Percentiles rank a stretch among this genome's conserved stretches.
Conservation (phyloP, 2,329 filamentous ascomycete genomes). For the Monilinia polystroma region DNA sequence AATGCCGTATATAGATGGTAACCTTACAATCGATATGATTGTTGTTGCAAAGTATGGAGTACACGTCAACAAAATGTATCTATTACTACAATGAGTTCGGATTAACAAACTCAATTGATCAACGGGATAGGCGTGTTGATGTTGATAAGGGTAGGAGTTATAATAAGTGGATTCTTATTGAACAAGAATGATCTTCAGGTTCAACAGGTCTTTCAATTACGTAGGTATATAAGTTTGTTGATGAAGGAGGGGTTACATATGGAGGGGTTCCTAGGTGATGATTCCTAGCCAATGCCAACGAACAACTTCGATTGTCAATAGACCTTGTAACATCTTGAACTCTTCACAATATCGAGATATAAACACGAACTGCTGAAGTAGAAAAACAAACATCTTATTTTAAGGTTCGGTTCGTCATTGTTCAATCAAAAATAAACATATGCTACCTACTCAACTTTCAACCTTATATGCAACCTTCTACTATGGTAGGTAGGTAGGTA, state of each 20-base stretch:
- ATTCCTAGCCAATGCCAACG: not conserved
- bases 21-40: not conserved
- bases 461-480: no score
- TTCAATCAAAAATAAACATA: not conserved
- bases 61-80: not conserved
- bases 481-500: no score
- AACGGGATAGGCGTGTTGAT: not conserved
- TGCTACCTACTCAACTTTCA: no score
- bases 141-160: not conserved
- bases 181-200: not conserved
- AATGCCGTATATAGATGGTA: constrained; percentile 25
- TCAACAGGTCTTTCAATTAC: not conserved
- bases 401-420: not conserved
- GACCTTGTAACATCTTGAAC: not conserved
- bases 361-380: not conserved
- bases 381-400: not conserved
- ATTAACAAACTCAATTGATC: not conserved
- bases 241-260: constrained; percentile 6
- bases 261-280: constrained; percentile 1
- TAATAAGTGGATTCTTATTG: not conserved
- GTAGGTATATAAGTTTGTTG: not conserved
- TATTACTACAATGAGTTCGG: not conserved
- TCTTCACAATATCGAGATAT: not conserved
- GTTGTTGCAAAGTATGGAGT: not conserved
- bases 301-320: constrained; percentile 1